Base-by-base conservation (phyloP, 139 green algal species). In the Chlorella sp. region DNA sequence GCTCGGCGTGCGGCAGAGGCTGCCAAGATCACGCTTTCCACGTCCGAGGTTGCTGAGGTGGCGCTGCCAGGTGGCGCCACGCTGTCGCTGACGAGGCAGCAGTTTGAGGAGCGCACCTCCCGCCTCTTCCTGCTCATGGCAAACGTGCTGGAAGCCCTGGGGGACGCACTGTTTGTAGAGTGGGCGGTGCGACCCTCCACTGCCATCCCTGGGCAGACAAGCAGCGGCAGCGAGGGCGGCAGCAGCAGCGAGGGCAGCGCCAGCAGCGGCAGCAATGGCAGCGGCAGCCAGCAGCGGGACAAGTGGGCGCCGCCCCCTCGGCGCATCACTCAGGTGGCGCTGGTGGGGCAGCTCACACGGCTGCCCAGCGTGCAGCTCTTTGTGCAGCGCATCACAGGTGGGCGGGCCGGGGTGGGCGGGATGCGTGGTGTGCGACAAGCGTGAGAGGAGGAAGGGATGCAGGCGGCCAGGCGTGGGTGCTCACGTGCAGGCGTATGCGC, bases 321-420 rank as follows among this genome's bases (percentile, higher is more conserved):
- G 1, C 88, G 88, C 42, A 90, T 96, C 77, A 95, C 90, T 4
- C 94, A 93, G n/a, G 90, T 97, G 39, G 90, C 96, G 86, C 90
- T 98, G 32, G 96, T 98, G 39, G 96, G 96, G 11, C 96, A 94
- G 15, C 91, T 93, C 3, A 97, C 96, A 3, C 88, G 93, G 39
- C 93, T 97, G 90, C 95, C 94, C 0, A 88, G 91, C 19, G 89
- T 98, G 40, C 90, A 89, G 81, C 53, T 89, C 28, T 93, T 94
- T 60, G 87, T 97, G 75, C 76, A 83, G 32, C n/a, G 73, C 40
- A 80, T 95, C n/a, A 95, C 94, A 11, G 94, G 93, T 42, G 48
- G 95, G 39, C 0, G 87, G 79, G 88, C 93, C 1, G 19, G n/a
- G 30, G 69, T 18, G 30, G 34, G 26, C 32, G 77, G 93, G 9